Base-by-base conservation (phyloP, 163 green algal species). In the Scenedesmus sp. region DNA sequence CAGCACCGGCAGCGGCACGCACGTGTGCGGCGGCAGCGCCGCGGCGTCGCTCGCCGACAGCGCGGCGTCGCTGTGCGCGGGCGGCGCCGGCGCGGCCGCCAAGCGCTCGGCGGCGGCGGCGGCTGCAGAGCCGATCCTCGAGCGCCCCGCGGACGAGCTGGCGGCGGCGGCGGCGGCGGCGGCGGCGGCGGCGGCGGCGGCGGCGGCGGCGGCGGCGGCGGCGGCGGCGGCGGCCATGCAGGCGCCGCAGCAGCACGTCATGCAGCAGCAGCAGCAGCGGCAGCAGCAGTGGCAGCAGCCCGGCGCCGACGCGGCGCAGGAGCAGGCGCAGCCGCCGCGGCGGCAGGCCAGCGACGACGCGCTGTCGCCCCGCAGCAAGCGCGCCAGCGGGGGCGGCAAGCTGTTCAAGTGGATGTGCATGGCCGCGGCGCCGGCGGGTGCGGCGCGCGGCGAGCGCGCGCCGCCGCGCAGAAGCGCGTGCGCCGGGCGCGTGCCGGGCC, bases 351-450 rank as follows among this genome's bases (percentile, higher is more conserved):
- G 60, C 33, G 20, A 56, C 15, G 26, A 42, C 26, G n/a, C 45
- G 63, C n/a, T 60, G 63, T 58, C 36, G 44, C 63, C 63, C n/a
- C 39, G 60, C 60, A 48, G 60, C 31, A 69, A 53, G 63, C 33
- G 58, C 24, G 22, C n/a, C n/a, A n/a, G 58, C 15, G 54, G 51
- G 3, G 39, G 69, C 54, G 71, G 71, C 17, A 72, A 53, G 57
- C 58, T 79, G 24, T 48, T 79, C 44, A 79, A 79, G 42, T 81
- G 62, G 63, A 80, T 78, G 48, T 76, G 63, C 48, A 65, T 74
- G 50, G 31, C 45, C n/a, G n/a, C n/a, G n/a, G n/a, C n/a, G n/a
- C n/a, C n/a, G n/a, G n/a, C n/a, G n/a, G n/a, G n/a, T n/a, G n/a
- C n/a, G n/a, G n/a, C n/a, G n/a, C n/a, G n/a, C n/a, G n/a, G n/a